Conservation (phyloP, 2,329 filamentous ascomycete genomes). For the Colletotrichum tofieldiae region DNA sequence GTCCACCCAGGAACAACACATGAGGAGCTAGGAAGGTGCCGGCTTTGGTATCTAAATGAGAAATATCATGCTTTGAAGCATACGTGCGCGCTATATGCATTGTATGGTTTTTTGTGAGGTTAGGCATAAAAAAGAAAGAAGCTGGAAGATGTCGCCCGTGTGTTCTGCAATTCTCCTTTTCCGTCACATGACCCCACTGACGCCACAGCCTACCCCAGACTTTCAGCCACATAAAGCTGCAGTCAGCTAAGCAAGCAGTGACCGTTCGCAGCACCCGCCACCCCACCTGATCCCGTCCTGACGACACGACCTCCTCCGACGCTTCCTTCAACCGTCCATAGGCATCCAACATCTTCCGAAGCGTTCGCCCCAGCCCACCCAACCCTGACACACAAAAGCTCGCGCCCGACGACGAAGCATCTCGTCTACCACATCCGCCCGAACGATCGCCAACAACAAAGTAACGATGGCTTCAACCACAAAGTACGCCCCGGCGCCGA, state of each 20-base stretch:
- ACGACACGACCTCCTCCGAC: constrained; percentile 33
- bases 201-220: constrained; percentile 38
- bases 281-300: constrained; percentile 40
- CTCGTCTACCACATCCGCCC: background rate
- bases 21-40: constrained; percentile 2
- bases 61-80: no score
- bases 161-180: background rate
- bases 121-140: constrained; percentile 12
- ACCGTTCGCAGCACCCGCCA: constrained; percentile 32
- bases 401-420: background rate
- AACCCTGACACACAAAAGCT: background rate
- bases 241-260: constrained; percentile 7
- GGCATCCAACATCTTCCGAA: constrained; percentile 38
- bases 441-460: background rate
- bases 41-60: background rate
- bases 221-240: constrained; percentile 13
- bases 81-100: fast-evolving
- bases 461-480: constrained; percentile 78
- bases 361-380: background rate
- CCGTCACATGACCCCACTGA: constrained; percentile 28
- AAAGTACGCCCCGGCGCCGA: constrained; percentile 87
- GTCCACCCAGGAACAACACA: constrained; percentile 14
- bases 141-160: constrained; percentile 1
- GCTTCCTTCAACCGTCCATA: constrained; percentile 4
- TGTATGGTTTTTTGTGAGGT: background rate